A percentile compares a stretch with the other conserved stretches of the same genome.
phyloP scores from a whole-genome alignment of 495 filamentous ascomycete genomes.

The Astrothelium subdiscretum region DNA sequence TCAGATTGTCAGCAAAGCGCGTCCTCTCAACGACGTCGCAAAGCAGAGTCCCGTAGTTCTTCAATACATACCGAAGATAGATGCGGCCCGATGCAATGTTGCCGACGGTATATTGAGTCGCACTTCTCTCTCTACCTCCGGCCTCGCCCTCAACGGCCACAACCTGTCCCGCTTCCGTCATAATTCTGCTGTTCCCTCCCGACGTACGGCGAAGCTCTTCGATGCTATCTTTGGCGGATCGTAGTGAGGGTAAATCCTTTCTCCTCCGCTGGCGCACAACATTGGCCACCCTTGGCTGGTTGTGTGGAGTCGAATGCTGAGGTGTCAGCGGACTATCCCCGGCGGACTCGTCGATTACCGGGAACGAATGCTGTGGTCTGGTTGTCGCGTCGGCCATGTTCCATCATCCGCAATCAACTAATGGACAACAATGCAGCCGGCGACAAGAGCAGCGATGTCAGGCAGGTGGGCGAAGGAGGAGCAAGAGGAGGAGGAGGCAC shows the following conservation, averaged over 20 bases:
- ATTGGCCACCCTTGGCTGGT: background rate
- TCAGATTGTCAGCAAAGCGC: background rate
- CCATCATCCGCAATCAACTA: background rate
- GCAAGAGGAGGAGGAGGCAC: too few relatives aligned
- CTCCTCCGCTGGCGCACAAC: constrained; percentile 1
- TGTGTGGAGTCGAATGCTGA: background rate
- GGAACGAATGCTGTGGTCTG: background rate
- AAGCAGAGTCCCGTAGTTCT: background rate
- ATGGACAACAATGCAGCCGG: background rate
- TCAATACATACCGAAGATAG: constrained; percentile 64
- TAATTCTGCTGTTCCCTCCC: background rate
- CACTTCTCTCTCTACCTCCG: constrained; percentile 8
- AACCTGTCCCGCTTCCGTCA: background rate
- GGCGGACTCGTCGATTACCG: background rate
- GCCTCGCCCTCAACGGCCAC: constrained; percentile 4
- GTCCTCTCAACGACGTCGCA: background rate
- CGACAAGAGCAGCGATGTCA: background rate
- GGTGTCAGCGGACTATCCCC: background rate
- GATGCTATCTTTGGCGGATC: constrained; percentile 19
- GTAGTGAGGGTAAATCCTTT: constrained; percentile 8
- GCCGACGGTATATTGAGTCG: constrained; percentile 70
- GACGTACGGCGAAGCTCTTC: constrained; percentile 15
- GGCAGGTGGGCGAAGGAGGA: background rate
- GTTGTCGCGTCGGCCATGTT: background rate
- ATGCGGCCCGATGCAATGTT: constrained; percentile 88